phyloP scores from a whole-genome alignment of 2,329 filamentous ascomycete genomes.

The Neofusicoccum kwambonambiense region DNA sequence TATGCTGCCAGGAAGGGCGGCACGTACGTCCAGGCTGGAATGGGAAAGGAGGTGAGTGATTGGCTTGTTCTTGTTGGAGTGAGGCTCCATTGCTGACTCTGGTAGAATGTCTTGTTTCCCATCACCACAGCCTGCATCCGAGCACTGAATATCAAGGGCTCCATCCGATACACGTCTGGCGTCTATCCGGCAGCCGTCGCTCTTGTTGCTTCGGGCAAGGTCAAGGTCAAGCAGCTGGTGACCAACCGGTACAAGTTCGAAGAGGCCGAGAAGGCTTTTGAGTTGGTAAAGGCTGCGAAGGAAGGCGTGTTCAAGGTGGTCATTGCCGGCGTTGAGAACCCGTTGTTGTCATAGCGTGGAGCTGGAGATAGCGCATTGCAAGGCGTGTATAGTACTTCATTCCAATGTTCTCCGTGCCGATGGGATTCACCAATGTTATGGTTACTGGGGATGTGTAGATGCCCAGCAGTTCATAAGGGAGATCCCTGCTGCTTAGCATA shows the following conservation, averaged over 20 bases:
- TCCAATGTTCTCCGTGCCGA: no score
- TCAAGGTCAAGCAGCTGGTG: constrained; percentile 42
- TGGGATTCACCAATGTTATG: background rate
- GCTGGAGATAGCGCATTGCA: background rate
- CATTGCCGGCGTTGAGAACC: constrained; percentile 40
- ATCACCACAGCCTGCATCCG: constrained; percentile 52
- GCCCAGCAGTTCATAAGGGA: no score
- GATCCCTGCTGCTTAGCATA: no score
- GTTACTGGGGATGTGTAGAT: background rate
- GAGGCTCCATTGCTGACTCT: background rate
- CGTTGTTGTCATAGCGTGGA: background rate
- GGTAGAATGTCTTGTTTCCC: constrained; percentile 49
- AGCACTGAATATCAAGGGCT: constrained; percentile 50
- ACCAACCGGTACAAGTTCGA: constrained; percentile 46
- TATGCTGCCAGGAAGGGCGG: constrained; percentile 23
- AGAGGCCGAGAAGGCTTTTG: constrained; percentile 50
- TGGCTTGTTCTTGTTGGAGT: no score
- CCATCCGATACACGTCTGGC: constrained; percentile 52
- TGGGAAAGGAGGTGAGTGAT: constrained; percentile 24
- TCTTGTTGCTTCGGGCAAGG: constrained; percentile 51
- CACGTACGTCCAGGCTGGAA: constrained; percentile 27
- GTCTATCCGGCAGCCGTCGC: constrained; percentile 52
- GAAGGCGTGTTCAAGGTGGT: constrained; percentile 46
- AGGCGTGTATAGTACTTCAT: background rate
- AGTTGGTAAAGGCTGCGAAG: constrained; percentile 40